Evolutionary conservation across 306 rosid genomes (phyloP), one percentile per base, ranked within the genome.

Genomic region (Quercus variabilis): DNA sequence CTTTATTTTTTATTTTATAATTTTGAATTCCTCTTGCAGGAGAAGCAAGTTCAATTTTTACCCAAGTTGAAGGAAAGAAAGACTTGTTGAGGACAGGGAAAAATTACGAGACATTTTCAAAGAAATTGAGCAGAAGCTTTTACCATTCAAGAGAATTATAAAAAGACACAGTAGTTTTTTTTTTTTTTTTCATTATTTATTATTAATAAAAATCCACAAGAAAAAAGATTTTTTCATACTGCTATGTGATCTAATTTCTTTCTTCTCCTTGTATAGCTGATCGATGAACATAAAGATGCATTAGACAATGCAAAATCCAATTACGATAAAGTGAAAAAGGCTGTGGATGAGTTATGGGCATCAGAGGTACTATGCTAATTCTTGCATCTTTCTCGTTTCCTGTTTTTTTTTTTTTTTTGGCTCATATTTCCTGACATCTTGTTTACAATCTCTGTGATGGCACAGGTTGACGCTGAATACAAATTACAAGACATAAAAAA

Each of bases 401-500:
- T 6, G 1, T 23, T 23, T 23, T 5, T 6, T 1, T 35, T 5
- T 35, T 1, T 35, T 35, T 35, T 35, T 71, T 56, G 5, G 9
- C 15, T 49, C 55, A 43, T 70, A 33, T 26, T 80, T 56, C 25
- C 12, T 13, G 69, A 18, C 23, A 26, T 26, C 51, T 41, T 52
- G 14, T 25, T 49, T 31, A 25, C 23, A 38, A 26, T 28, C 69
- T 74, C 73, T 23, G 43, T 78, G 58, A 56, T 77, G 80, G 81
- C 74, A 64, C 82, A 95, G 98, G 98, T 93, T 81, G 97, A 95
- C 74, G 90, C 92, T n/a, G 98, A 92, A 70, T 95, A 79, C 74
- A 93, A 92, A 90, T 83, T 92, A 81, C 91, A 91, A 83, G 99
- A 95, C 69, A 81, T 83, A 94, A 95, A 95, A 88, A 91, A 84